phyloP scores from a whole-genome alignment of 441 rosid genomes.

The Populus hybrid region DNA sequence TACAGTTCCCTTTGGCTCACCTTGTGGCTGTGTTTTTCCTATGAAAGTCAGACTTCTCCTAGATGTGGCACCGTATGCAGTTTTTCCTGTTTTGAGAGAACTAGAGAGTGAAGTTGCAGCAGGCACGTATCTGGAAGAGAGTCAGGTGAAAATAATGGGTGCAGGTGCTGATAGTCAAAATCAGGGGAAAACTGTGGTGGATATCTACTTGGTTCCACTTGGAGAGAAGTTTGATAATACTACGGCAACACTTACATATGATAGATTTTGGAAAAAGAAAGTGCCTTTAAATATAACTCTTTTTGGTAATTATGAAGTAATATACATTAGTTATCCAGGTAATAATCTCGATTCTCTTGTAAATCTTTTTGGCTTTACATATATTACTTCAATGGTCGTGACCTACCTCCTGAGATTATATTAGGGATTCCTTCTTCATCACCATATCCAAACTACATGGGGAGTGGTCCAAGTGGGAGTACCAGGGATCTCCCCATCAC shows the following conservation, averaged over 20 bases:
- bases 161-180: conserved; percentile 86
- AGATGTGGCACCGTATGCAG: conserved; percentile 70
- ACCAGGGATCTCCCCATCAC: conserved; percentile 65
- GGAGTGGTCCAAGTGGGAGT: conserved; percentile 67
- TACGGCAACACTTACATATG: conserved; percentile 76
- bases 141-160: conserved; percentile 98
- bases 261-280: conserved; percentile 66
- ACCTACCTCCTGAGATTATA: conserved; percentile 20
- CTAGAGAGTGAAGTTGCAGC: conserved; percentile 94
- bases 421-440: conserved; percentile 88
- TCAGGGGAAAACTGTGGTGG: conserved; percentile 82
- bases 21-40: conserved; percentile 96
- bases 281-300: conserved; percentile 68
- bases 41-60: conserved; percentile 90
- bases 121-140: conserved; percentile 85
- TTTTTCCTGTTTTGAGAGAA: conserved; percentile 84
- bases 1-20: conserved; percentile 81
- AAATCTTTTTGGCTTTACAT: conserved; percentile 14
- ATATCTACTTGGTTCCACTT: conserved; percentile 87
- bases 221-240: conserved; percentile 98
- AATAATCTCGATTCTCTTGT: conserved; percentile 20
- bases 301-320: conserved; percentile 79
- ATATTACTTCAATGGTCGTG: conserved; percentile 6
- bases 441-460: conserved; percentile 44
- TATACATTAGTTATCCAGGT: conserved; percentile 84